phyloP scores from a whole-genome alignment of 2,329 filamentous ascomycete genomes.

The Venturia aucupariae region DNA sequence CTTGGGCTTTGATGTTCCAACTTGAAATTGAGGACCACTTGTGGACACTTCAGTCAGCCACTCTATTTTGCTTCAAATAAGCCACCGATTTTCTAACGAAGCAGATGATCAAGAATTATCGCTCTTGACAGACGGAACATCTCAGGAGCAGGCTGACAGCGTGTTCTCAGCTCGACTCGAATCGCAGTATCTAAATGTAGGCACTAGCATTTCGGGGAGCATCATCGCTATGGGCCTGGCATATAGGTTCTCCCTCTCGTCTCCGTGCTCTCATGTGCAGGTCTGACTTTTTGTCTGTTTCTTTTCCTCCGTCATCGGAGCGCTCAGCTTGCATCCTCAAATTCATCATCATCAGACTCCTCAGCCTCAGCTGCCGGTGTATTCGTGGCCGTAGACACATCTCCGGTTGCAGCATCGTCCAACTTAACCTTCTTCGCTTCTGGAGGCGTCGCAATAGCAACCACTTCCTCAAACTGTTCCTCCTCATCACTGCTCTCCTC shows the following conservation, averaged over 20 bases:
- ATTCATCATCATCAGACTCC: constrained; percentile 39
- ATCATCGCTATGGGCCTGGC: neutral
- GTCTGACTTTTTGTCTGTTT: neutral
- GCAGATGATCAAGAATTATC: neutral
- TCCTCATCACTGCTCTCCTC: constrained; percentile 41
- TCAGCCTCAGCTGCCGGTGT: constrained; percentile 34
- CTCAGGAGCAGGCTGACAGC: neutral
- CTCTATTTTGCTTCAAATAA: neutral
- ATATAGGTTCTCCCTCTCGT: neutral
- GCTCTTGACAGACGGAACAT: neutral
- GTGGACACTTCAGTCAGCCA: neutral
- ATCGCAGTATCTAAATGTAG: neutral
- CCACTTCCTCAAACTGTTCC: constrained; percentile 46
- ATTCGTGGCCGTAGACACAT: neutral
- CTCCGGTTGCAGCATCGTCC: constrained; percentile 33
- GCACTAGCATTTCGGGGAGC: neutral
- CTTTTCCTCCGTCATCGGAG: neutral
- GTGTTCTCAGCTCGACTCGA: neutral
- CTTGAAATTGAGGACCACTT: neutral
- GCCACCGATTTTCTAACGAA: neutral
- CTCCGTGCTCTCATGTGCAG: neutral
- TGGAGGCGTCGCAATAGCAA: constrained; percentile 34
- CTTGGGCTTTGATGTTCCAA: no score
- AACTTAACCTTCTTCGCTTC: constrained; percentile 54
- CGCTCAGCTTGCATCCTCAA: constrained; percentile 30